phyloP scores from a whole-genome alignment of 345 rosid genomes.

The Mallotus nudiflorus region DNA sequence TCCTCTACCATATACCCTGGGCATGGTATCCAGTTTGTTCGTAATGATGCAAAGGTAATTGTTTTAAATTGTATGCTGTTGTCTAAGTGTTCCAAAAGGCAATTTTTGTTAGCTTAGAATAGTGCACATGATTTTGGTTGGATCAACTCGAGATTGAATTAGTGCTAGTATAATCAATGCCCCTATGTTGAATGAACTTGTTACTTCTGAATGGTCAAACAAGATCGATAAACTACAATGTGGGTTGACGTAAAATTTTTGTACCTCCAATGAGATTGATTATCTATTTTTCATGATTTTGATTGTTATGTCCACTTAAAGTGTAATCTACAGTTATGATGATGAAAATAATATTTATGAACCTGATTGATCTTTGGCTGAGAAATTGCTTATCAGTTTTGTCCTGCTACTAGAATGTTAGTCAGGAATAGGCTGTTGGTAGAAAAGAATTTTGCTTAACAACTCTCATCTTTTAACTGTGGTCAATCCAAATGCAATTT shows the following conservation, averaged over 20 bases:
- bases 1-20: conserved; percentile 90
- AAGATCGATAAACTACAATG: neutral
- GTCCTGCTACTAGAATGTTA: neutral
- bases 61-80: neutral
- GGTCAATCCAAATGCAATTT: neutral
- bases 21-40: conserved; percentile 83
- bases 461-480: neutral
- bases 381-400: neutral
- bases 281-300: too few species aligned
- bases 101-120: neutral
- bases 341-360: neutral
- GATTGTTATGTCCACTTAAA: neutral
- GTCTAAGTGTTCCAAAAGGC: neutral
- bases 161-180: neutral
- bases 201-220: neutral
- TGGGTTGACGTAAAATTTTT: neutral
- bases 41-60: conserved; percentile 79
- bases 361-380: neutral
- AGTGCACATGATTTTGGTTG: neutral
- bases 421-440: neutral
- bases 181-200: neutral
- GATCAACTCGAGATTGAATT: neutral
- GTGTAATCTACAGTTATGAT: neutral
- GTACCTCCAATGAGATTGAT: neutral
- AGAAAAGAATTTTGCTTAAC: neutral